phyloP scores from a whole-genome alignment of 257 asterid genomes.

The Primulina eburnea region DNA sequence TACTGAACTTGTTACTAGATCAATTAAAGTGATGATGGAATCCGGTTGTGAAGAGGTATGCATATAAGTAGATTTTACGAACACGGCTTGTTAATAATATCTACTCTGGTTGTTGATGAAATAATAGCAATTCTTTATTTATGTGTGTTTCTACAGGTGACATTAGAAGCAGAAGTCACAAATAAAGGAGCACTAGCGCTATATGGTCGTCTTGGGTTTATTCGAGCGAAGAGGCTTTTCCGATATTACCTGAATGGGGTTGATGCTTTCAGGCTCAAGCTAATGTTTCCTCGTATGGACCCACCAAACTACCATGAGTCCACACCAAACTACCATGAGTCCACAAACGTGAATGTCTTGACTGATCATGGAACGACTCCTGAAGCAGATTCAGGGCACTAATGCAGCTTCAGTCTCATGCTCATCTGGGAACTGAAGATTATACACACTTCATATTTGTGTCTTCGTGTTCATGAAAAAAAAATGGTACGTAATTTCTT shows the following conservation, averaged over 20 bases:
- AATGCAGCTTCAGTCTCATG: conserved; percentile 2
- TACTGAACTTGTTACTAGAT: background rate
- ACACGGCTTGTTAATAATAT: background rate
- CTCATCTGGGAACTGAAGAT: background rate
- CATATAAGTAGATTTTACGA: background rate
- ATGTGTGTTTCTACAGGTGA: conserved; percentile 47
- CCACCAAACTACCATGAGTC: conserved; percentile 31
- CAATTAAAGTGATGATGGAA: background rate
- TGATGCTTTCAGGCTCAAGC: conserved; percentile 91
- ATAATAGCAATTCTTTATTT: background rate
- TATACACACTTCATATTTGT: background rate
- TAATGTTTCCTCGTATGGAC: conserved; percentile 66
- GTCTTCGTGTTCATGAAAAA: background rate
- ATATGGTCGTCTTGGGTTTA: conserved; percentile 88
- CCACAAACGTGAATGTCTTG: conserved; percentile 23
- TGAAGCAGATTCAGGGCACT: conserved; percentile 19
- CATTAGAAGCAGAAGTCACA: conserved; percentile 94
- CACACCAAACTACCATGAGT: conserved; percentile 28
- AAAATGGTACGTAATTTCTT: no score
- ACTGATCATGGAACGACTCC: conserved; percentile 25
- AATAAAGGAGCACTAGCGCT: conserved; percentile 93
- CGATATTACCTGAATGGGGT: conserved; percentile 92
- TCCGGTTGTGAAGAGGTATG: background rate
- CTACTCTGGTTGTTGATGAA: background rate
- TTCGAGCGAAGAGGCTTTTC: conserved; percentile 90